Evolutionary conservation across 2,329 filamentous ascomycete species (phyloP).

Genomic region (Pseudocercospora musae): DNA sequence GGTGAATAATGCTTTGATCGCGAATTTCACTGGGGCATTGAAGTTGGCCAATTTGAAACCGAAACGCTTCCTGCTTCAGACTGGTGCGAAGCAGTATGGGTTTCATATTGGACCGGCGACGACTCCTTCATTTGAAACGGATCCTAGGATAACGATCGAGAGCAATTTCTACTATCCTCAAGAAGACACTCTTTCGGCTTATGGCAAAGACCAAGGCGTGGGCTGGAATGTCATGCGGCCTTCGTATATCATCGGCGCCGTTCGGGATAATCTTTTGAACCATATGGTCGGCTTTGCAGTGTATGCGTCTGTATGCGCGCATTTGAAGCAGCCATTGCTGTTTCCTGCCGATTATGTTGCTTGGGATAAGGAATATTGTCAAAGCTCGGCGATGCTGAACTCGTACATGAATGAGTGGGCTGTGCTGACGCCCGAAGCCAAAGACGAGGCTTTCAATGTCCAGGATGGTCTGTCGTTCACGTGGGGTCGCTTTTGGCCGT

Average conservation of each 20-base stretch:
- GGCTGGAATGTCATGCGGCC: constrained; percentile 48
- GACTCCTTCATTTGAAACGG: constrained; percentile 45
- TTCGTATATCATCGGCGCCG: constrained; percentile 47
- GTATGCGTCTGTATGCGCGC: constrained; percentile 46
- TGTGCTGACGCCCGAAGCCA: constrained; percentile 37
- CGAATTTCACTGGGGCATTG: constrained; percentile 16
- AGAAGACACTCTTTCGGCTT: constrained; percentile 47
- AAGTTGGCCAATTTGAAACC: constrained; percentile 32
- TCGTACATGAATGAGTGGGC: constrained; percentile 50
- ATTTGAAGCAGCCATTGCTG: constrained; percentile 39
- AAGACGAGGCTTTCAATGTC: constrained; percentile 49
- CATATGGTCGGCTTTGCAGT: constrained; percentile 45
- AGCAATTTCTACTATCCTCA: constrained; percentile 55
- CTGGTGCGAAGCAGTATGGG: constrained; percentile 50
- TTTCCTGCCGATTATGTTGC: constrained; percentile 44
- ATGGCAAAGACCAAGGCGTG: constrained; percentile 32
- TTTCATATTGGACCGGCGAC: constrained; percentile 46
- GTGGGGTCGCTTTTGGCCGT: constrained; percentile 49
- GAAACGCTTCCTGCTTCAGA: constrained; percentile 48
- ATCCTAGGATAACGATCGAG: constrained; percentile 43
- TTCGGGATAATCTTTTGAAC: constrained; percentile 50
- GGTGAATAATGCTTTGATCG: constrained; percentile 14
- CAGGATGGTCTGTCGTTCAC: constrained; percentile 45
- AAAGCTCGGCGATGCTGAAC: constrained; percentile 46
- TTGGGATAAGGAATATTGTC: constrained; percentile 44